Percentiles rank a stretch among this genome's conserved stretches.
phyloP scores from a whole-genome alignment of 2,329 filamentous ascomycete species.

The Aspergillus fumigatiaffinis region DNA sequence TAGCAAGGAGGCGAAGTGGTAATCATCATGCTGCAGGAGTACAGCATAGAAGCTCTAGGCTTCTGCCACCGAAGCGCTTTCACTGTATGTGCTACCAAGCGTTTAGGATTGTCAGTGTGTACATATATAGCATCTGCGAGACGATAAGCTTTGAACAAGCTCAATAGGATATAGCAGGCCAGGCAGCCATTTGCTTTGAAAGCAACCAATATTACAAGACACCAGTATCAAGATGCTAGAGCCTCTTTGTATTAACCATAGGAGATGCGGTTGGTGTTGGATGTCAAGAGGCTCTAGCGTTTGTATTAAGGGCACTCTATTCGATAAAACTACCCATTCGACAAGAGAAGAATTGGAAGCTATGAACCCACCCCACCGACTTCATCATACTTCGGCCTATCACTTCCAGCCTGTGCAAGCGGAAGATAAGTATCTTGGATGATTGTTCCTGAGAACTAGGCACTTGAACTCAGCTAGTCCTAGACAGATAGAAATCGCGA shows the following conservation, averaged over 20 bases:
- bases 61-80: background rate
- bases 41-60: background rate
- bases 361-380: background rate
- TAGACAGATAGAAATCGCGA: background rate
- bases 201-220: background rate
- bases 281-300: background rate
- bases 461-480: background rate
- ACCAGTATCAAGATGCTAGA: background rate
- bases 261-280: background rate
- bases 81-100: background rate
- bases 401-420: background rate
- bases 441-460: background rate
- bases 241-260: background rate
- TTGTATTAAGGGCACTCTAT: background rate
- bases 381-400: background rate
- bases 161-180: background rate
- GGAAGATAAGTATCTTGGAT: no score
- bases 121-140: background rate
- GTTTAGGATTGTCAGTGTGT: background rate
- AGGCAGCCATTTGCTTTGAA: background rate
- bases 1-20: slow-evolving; percentile 50
- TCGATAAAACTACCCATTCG: background rate
- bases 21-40: slow-evolving; percentile 11
- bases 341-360: background rate
- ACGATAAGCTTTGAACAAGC: background rate